Conservation (phyloP, 2,329 filamentous ascomycete genomes). For the Fusarium verrucosum region DNA sequence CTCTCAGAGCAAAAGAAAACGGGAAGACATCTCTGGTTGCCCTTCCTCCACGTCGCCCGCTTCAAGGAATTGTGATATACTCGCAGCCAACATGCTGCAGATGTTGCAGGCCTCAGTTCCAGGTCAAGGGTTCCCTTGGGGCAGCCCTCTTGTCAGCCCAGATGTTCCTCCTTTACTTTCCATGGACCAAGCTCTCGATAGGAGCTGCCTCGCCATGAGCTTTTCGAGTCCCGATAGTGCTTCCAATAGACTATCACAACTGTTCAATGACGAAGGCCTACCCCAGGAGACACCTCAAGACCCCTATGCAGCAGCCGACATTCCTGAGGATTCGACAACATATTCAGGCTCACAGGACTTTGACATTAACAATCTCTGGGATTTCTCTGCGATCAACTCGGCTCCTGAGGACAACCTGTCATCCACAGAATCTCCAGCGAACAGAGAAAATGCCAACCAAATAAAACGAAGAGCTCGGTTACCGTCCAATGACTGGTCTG, state of each 20-base stretch:
- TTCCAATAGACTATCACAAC: neutral
- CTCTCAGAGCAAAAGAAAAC: neutral
- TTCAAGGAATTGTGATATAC: neutral
- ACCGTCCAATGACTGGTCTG: neutral
- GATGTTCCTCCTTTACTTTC: neutral
- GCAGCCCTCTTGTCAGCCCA: neutral
- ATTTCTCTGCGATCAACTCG: neutral
- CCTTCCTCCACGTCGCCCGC: neutral
- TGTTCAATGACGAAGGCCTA: accelerated
- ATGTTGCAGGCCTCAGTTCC: neutral
- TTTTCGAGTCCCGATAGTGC: neutral
- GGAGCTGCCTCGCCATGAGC: neutral
- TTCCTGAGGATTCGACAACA: neutral
- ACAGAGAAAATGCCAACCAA: accelerated
- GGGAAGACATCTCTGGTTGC: accelerated
- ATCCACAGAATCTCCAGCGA: neutral
- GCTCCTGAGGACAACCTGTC: accelerated
- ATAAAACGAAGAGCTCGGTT: neutral
- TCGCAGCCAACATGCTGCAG: neutral
- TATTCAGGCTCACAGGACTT: neutral
- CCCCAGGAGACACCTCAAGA: neutral
- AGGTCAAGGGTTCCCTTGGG: neutral
- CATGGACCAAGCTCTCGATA: neutral
- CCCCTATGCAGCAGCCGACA: accelerated
- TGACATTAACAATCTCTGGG: neutral